Conservation (phyloP, 257 asterid genomes). For the Solanum stenotomum region DNA sequence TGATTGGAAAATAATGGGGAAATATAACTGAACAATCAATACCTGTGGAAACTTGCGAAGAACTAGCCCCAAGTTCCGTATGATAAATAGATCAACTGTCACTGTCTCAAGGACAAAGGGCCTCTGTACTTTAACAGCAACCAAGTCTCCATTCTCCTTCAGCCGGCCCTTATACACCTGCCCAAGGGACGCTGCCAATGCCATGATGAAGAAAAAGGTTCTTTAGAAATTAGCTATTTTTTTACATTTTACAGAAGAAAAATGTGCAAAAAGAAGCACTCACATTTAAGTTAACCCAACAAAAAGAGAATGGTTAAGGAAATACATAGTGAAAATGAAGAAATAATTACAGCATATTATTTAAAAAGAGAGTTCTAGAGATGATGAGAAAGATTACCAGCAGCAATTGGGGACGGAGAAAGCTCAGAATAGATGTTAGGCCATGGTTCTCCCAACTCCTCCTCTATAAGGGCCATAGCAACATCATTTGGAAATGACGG, state of each 20-base stretch:
- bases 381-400: slow-evolving; percentile 56
- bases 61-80: slow-evolving; percentile 77
- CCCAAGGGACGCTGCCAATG: slow-evolving; percentile 87
- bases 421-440: slow-evolving; percentile 74
- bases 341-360: not conserved
- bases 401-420: slow-evolving; percentile 96
- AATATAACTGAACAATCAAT: slow-evolving; percentile 3
- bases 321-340: not conserved
- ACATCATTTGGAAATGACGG: slow-evolving; percentile 98
- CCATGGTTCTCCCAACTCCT: slow-evolving; percentile 99
- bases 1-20: not conserved
- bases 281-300: not conserved
- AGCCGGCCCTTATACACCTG: slow-evolving; percentile 97
- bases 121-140: slow-evolving; percentile 98
- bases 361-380: not conserved
- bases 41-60: slow-evolving; percentile 98
- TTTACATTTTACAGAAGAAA: not conserved
- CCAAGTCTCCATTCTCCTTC: slow-evolving; percentile 90
- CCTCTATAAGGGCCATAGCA: slow-evolving; percentile 96
- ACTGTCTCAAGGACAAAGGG: slow-evolving; percentile 99
- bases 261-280: not conserved
- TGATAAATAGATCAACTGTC: slow-evolving; percentile 77
- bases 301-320: not conserved
- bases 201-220: slow-evolving; percentile 6
- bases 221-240: slow-evolving; percentile 7